Conservation (phyloP, 2,329 filamentous ascomycete genomes). For the Aspergillus hortae region DNA sequence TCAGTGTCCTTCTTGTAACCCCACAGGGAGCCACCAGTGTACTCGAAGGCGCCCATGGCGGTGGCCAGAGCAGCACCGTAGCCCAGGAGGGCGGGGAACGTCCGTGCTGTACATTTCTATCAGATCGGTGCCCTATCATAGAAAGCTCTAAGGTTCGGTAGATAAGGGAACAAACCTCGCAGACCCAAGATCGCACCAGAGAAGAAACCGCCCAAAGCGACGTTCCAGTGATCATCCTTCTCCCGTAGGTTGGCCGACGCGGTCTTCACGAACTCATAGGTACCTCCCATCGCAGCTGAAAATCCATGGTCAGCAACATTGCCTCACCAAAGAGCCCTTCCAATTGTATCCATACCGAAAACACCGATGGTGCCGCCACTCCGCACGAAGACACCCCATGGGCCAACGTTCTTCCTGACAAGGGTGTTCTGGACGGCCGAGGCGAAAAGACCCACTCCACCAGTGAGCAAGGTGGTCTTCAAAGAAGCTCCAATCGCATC, state of each 20-base stretch:
- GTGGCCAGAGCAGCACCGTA: constrained; percentile 60
- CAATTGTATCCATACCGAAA: constrained; percentile 52
- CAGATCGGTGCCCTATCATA: constrained; percentile 12
- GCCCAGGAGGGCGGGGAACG: constrained; percentile 67
- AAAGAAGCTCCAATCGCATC: constrained; percentile 69
- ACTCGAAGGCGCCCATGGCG: constrained; percentile 63
- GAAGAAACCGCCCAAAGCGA: constrained; percentile 71
- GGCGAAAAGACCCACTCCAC: constrained; percentile 65
- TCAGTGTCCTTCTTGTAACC: constrained; percentile 54
- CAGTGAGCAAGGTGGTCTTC: constrained; percentile 63
- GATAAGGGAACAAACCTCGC: constrained; percentile 53
- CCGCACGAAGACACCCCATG: constrained; percentile 74
- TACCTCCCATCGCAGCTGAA: constrained; percentile 67
- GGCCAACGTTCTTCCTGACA: constrained; percentile 74
- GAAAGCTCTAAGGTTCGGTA: background rate
- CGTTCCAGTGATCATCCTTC: constrained; percentile 76
- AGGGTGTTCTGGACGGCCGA: constrained; percentile 85
- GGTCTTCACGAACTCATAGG: constrained; percentile 72
- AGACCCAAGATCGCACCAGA: constrained; percentile 71
- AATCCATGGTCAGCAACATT: constrained; percentile 9
- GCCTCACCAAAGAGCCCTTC: background rate
- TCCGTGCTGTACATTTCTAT: constrained; percentile 48
- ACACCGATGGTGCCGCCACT: constrained; percentile 70
- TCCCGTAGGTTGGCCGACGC: constrained; percentile 80
- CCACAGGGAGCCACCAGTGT: constrained; percentile 60